Percentiles rank a stretch among this genome's conserved stretches.
Evolutionary conservation across 2,329 filamentous ascomycete species (phyloP).

Genomic region (Fusarium sambucinum): DNA sequence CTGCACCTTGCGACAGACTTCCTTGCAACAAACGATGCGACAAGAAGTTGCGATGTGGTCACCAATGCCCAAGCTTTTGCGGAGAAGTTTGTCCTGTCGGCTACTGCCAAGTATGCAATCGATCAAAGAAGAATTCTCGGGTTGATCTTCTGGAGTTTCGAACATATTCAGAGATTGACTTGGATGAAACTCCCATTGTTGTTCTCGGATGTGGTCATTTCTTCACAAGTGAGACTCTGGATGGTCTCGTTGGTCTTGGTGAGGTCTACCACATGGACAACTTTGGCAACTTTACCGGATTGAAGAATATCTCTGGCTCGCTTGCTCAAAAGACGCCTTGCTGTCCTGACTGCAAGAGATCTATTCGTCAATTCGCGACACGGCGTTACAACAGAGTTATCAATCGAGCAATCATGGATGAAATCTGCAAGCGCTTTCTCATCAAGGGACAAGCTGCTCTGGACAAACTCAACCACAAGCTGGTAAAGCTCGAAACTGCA

Average conservation of each 20-base stretch:
- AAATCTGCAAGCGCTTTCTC: slow-evolving; percentile 72
- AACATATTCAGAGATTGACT: slow-evolving; percentile 66
- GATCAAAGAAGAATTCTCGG: slow-evolving; percentile 40
- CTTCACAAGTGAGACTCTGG: slow-evolving; percentile 69
- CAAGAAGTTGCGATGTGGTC: slow-evolving; percentile 65
- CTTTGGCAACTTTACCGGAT: slow-evolving; percentile 48
- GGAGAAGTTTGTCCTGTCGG: slow-evolving; percentile 69
- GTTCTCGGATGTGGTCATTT: slow-evolving; percentile 73
- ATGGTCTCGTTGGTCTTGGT: slow-evolving; percentile 67
- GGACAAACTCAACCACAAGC: neutral
- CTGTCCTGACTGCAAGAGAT: slow-evolving; percentile 70
- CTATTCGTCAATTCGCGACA: slow-evolving; percentile 64
- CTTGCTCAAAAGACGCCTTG: slow-evolving; percentile 56
- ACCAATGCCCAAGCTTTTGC: slow-evolving; percentile 72
- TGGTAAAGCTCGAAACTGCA: neutral
- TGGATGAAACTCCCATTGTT: slow-evolving; percentile 69
- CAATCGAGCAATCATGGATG: slow-evolving; percentile 69
- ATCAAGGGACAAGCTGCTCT: slow-evolving; percentile 1
- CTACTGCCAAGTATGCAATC: slow-evolving; percentile 59
- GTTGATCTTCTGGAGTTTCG: slow-evolving; percentile 69
- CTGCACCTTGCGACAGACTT: slow-evolving; percentile 72
- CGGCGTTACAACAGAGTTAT: slow-evolving; percentile 70
- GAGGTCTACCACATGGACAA: slow-evolving; percentile 60
- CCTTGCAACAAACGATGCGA: slow-evolving; percentile 73
- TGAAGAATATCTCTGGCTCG: slow-evolving; percentile 57